A percentile compares a stretch with the other conserved stretches of the same genome.
Evolutionary conservation across 805 yeast genomes (phyloP).

Genomic region (Schizosaccharomyces osmophilus): DNA sequence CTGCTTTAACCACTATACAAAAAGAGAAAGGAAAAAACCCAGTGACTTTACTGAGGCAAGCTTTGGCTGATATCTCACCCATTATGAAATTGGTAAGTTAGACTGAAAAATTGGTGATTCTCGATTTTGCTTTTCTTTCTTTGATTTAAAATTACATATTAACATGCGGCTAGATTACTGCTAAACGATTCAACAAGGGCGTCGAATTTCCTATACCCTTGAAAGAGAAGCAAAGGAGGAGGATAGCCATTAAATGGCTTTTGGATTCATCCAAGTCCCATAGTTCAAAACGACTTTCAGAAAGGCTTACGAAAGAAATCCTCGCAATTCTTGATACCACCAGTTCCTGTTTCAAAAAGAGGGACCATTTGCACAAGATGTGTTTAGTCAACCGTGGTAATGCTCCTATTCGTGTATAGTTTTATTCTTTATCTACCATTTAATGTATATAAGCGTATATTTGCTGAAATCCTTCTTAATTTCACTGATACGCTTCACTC

Average conservation of each 20-base stretch:
- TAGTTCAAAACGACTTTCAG: not conserved
- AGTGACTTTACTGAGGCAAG: constrained; percentile 42
- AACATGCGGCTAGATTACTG: not conserved
- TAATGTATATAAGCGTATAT: no score
- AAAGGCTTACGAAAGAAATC: not conserved
- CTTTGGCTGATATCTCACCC: constrained; percentile 66
- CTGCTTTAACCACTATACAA: constrained; percentile 59
- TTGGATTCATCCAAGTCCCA: not conserved
- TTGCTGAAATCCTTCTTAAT: not conserved
- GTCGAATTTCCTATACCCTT: not conserved
- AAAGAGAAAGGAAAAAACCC: constrained; percentile 59
- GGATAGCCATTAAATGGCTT: not conserved
- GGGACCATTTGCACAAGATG: not conserved
- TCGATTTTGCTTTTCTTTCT: not conserved
- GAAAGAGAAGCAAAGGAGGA: not conserved
- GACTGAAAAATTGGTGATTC: not conserved
- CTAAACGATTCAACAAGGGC: not conserved
- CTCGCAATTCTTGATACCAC: not conserved
- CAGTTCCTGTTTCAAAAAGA: not conserved
- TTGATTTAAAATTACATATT: not conserved
- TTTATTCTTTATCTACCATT: no score
- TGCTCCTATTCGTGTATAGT: not conserved
- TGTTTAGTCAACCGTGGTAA: not conserved
- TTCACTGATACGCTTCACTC: not conserved
- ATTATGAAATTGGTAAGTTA: constrained; percentile 30